Evolutionary conservation across 305 asterid species (phyloP).

Genomic region (Salvia sclarea): DNA sequence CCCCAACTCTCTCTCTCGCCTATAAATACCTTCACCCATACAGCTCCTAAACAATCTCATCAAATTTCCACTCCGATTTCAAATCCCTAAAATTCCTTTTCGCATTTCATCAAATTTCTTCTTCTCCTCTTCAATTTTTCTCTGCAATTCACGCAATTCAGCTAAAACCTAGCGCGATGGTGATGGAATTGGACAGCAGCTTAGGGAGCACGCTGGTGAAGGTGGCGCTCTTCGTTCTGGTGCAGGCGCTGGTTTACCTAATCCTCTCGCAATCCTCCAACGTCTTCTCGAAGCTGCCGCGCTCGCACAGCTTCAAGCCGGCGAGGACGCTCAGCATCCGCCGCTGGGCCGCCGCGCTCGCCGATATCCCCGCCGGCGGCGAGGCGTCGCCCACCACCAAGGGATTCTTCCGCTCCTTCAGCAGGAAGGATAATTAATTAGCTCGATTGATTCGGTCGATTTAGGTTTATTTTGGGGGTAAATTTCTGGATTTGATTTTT

Average conservation of each 20-base stretch:
- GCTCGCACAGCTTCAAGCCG: constrained; percentile 61
- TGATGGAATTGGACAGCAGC: constrained; percentile 36
- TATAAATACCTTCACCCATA: background rate
- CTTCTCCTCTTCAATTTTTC: too few species aligned
- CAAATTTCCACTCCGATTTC: too few species aligned
- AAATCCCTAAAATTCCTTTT: too few species aligned
- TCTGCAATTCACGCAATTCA: too few species aligned
- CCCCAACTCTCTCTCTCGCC: constrained; percentile 1
- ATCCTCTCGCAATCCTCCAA: constrained; percentile 64
- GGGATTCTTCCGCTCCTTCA: constrained; percentile 42
- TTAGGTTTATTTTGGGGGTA: too few species aligned
- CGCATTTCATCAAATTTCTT: too few species aligned
- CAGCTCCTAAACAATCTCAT: background rate
- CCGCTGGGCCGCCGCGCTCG: constrained; percentile 64
- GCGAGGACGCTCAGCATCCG: constrained; percentile 69
- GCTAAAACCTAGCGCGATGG: too few species aligned
- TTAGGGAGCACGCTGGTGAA: constrained; percentile 47
- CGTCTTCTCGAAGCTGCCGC: constrained; percentile 55
- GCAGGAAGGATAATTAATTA: constrained; percentile 34
- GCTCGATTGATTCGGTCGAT: too few species aligned
- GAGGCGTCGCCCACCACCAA: constrained; percentile 39
- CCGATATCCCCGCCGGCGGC: constrained; percentile 57
- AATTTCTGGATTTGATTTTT: background rate
- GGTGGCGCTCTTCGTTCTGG: constrained; percentile 61
- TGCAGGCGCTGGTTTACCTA: constrained; percentile 63